These are phyloP conservation scores for Penicillium parvum DNA, from an alignment of 495 filamentous ascomycete species.

Conservation along the genomic window DNA sequence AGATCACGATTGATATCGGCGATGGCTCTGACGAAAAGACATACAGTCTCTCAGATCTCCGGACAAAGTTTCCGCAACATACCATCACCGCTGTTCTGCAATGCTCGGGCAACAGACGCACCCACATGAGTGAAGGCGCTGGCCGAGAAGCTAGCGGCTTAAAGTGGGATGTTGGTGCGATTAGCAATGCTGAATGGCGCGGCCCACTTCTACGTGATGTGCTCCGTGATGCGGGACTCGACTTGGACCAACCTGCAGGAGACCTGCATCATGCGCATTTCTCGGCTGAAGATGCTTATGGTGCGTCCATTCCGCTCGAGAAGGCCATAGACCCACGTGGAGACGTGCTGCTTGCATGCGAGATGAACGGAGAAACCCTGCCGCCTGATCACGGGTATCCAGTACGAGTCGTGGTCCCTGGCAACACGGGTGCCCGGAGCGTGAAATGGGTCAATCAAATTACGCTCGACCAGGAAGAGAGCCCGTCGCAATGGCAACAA, in stretches of 20 bases:
- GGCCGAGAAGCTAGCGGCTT: neutral
- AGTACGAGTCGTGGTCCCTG: conserved; percentile 3
- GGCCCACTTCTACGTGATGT: neutral
- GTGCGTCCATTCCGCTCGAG: conserved; percentile 2
- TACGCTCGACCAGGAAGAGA: neutral
- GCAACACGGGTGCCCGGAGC: neutral
- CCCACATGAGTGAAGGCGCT: neutral
- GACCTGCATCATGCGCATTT: conserved; percentile 3
- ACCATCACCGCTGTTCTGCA: neutral
- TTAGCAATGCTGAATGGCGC: conserved; percentile 1
- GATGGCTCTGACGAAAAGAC: conserved; percentile 1
- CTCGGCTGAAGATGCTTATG: conserved; percentile 1
- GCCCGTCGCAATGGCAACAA: conserved; percentile 2
- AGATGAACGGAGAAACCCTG: conserved; percentile 1
- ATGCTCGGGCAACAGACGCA: conserved; percentile 3
- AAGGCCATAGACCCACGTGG: conserved; percentile 5
- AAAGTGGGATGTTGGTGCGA: conserved; percentile 2
- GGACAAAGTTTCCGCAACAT: neutral
- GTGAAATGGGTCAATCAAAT: conserved; percentile 3
- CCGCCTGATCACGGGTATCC: conserved; percentile 4
- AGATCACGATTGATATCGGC: conserved; percentile 1
- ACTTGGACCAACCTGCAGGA: neutral
- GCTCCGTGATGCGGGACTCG: conserved; percentile 2
- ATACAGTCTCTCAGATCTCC: conserved; percentile 2
- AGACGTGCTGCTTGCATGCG: conserved; percentile 1